Conservation (phyloP, 176 grass and related monocot genomes). For the Poa annua region DNA sequence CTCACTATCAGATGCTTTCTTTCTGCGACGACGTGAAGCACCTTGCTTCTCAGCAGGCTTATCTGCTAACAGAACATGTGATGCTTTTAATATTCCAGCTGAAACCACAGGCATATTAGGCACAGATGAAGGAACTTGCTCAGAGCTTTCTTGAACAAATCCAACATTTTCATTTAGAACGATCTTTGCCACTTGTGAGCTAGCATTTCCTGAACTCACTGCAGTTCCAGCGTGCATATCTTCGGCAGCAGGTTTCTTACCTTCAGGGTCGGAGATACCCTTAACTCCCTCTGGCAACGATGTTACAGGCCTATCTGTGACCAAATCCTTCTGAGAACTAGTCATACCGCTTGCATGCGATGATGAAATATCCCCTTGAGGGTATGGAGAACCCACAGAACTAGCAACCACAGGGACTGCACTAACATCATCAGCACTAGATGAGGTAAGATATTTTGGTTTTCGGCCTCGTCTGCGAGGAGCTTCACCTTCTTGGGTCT, state of each 20-base stretch:
- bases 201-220: slow-evolving; percentile 36
- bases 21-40: slow-evolving; percentile 55
- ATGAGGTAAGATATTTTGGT: slow-evolving; percentile 52
- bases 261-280: slow-evolving; percentile 31
- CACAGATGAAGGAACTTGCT: slow-evolving; percentile 36
- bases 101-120: slow-evolving; percentile 51
- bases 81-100: slow-evolving; percentile 52
- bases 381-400: slow-evolving; percentile 42
- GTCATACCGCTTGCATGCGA: slow-evolving; percentile 31
- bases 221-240: slow-evolving; percentile 42
- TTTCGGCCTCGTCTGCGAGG: slow-evolving; percentile 72
- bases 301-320: slow-evolving; percentile 45
- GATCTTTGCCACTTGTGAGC: slow-evolving; percentile 43
- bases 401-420: slow-evolving; percentile 40
- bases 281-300: slow-evolving; percentile 50
- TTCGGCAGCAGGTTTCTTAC: slow-evolving; percentile 44
- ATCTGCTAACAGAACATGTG: slow-evolving; percentile 45
- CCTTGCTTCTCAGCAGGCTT: slow-evolving; percentile 51
- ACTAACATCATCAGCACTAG: slow-evolving; percentile 43
- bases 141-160: slow-evolving; percentile 44
- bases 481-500: slow-evolving; percentile 57
- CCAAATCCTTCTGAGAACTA: slow-evolving; percentile 47
- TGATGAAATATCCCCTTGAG: slow-evolving; percentile 49
- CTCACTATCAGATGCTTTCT: slow-evolving; percentile 48
- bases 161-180: slow-evolving; percentile 47